phyloP scores from a whole-genome alignment of 2,329 filamentous ascomycete genomes.

The Aspergillus sp. region DNA sequence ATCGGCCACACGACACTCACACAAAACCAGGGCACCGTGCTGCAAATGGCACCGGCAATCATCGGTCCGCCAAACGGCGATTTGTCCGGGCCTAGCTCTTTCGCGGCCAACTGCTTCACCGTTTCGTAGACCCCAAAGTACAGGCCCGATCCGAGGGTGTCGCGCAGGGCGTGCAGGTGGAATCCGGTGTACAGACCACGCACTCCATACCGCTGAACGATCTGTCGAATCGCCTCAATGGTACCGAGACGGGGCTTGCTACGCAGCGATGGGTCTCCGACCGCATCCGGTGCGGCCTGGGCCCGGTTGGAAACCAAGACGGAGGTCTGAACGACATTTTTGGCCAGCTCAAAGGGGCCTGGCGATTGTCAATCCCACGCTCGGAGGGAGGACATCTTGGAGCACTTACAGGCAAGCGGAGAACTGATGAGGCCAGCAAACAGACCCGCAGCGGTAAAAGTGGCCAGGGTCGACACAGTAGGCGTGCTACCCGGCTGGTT shows the following conservation, averaged over 20 bases:
- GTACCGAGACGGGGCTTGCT: slow-evolving; percentile 42
- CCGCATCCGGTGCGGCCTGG: slow-evolving; percentile 35
- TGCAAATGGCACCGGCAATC: slow-evolving; percentile 47
- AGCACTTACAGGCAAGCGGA: slow-evolving; percentile 43
- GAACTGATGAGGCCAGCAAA: slow-evolving; percentile 42
- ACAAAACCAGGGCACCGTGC: slow-evolving; percentile 48
- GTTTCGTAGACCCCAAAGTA: slow-evolving; percentile 51
- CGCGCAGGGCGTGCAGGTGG: slow-evolving; percentile 44
- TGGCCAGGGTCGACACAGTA: slow-evolving; percentile 40
- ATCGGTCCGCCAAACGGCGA: slow-evolving; percentile 44
- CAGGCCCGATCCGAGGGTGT: slow-evolving; percentile 46
- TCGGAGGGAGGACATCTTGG: not conserved
- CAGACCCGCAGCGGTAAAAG: slow-evolving; percentile 43
- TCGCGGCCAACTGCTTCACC: slow-evolving; percentile 46
- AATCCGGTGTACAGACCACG: slow-evolving; percentile 48
- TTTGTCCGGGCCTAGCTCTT: slow-evolving; percentile 42
- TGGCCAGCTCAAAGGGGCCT: slow-evolving; percentile 50
- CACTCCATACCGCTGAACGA: slow-evolving; percentile 43
- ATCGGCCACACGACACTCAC: slow-evolving; percentile 28
- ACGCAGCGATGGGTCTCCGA: slow-evolving; percentile 34
- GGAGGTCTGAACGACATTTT: slow-evolving; percentile 50
- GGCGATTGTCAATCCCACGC: not conserved
- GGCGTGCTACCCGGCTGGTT: slow-evolving; percentile 44
- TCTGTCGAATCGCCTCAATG: slow-evolving; percentile 42
- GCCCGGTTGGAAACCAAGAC: slow-evolving; percentile 45